Percentiles rank a stretch among this genome's conserved stretches.
phyloP scores from a whole-genome alignment of 257 asterid species.

The Solanum boliviense region DNA sequence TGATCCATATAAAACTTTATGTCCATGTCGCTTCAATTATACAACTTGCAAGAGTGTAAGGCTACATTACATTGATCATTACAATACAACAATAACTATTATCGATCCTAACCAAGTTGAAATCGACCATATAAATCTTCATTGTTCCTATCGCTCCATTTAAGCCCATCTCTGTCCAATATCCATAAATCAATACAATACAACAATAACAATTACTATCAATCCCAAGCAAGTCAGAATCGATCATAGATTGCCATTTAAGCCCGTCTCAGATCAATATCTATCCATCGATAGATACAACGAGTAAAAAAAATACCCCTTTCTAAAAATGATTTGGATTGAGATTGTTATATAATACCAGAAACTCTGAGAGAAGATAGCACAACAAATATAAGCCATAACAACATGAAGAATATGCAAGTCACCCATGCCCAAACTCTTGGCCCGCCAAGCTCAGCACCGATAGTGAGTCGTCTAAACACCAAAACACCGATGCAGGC shows the following conservation, averaged over 20 bases:
- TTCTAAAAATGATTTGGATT: background rate
- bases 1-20: background rate
- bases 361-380: constrained; percentile 61
- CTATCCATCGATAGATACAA: background rate
- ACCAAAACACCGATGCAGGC: constrained; percentile 79
- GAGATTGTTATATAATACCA: constrained; percentile 23
- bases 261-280: background rate
- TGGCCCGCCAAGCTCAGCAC: constrained; percentile 96
- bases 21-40: too few relatives aligned
- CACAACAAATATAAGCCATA: constrained; percentile 65
- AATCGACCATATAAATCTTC: background rate
- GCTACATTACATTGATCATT: background rate
- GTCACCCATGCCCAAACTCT: constrained; percentile 85
- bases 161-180: background rate
- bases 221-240: background rate
- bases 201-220: background rate
- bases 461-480: constrained; percentile 50
- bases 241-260: background rate
- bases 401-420: constrained; percentile 42
- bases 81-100: background rate
- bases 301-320: background rate
- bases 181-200: background rate
- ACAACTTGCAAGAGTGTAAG: too few relatives aligned
- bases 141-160: background rate
- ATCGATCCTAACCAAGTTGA: background rate